A percentile compares a stretch with the other conserved stretches of the same genome.
These are phyloP conservation scores for Leccinum subgranulosum DNA, from an alignment of 768 basidiomycete species.

Conservation along the genomic window DNA sequence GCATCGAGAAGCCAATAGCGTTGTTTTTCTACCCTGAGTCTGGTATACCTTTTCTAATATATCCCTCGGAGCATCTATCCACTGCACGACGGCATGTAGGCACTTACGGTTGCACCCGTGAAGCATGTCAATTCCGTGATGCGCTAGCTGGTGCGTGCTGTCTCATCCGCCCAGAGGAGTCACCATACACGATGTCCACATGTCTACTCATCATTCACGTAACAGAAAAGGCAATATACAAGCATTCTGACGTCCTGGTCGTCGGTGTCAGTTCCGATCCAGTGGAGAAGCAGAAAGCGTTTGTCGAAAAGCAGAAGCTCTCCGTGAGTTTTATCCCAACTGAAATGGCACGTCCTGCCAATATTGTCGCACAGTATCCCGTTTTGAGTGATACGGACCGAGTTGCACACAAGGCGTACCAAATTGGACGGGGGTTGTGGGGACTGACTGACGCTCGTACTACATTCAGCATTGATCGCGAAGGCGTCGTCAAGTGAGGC, in stretches of 20 bases:
- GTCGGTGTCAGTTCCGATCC: conserved; percentile 75
- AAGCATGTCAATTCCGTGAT: conserved; percentile 82
- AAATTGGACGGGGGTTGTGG: conserved; percentile 62
- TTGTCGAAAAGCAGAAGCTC: conserved; percentile 68
- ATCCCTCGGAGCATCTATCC: neutral
- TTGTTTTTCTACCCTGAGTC: conserved; percentile 80
- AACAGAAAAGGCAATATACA: conserved; percentile 63
- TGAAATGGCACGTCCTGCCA: neutral
- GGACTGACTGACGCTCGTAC: conserved; percentile 63
- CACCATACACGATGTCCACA: neutral
- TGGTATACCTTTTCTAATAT: conserved; percentile 34
- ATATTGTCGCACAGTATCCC: conserved; percentile 52
- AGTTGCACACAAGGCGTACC: conserved; percentile 59
- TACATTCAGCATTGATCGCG: conserved; percentile 73
- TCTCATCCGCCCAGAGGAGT: conserved; percentile 1
- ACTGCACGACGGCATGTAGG: conserved; percentile 36
- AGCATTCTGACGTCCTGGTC: conserved; percentile 58
- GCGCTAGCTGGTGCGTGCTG: conserved; percentile 56
- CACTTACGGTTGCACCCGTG: conserved; percentile 74
- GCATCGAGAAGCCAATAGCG: conserved; percentile 48
- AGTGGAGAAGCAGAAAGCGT: conserved; percentile 68
- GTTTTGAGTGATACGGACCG: conserved; percentile 71
- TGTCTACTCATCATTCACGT: neutral
- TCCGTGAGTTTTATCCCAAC: conserved; percentile 43
- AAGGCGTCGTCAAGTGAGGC: conserved; percentile 62